Conservation (phyloP, 1,284 basidiomycete species). For the Inonotus hispidus region DNA sequence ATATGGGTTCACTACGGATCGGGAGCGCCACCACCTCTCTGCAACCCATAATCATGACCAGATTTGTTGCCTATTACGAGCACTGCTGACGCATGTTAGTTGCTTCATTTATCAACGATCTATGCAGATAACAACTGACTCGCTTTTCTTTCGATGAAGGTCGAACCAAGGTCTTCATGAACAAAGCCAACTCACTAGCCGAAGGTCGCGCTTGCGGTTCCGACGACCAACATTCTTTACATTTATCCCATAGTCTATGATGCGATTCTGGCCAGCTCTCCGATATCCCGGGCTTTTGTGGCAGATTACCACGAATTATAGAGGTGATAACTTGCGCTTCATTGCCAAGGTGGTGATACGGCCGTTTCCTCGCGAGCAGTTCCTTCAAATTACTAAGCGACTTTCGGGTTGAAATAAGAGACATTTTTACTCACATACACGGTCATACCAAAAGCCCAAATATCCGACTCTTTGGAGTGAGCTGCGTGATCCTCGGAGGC, state of each 20-base stretch:
- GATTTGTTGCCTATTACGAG: too few relatives aligned
- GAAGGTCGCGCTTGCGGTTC: neutral
- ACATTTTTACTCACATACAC: slow-evolving; percentile 2
- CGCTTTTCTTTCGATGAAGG: neutral
- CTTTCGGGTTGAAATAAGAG: too few relatives aligned
- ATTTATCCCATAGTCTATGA: neutral
- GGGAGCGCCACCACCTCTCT: neutral
- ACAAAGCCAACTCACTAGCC: neutral
- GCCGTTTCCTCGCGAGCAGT: neutral
- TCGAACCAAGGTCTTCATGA: neutral
- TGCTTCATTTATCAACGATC: neutral
- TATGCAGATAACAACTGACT: neutral
- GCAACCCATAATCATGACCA: too few relatives aligned
- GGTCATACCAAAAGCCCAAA: slow-evolving; percentile 14
- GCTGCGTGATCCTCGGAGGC: neutral
- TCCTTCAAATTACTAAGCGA: slow-evolving; percentile 3
- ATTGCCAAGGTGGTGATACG: neutral
- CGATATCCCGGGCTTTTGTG: neutral
- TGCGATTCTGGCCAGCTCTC: neutral
- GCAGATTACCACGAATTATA: neutral
- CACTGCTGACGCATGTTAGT: too few relatives aligned
- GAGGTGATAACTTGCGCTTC: neutral
- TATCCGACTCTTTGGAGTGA: slow-evolving; percentile 8
- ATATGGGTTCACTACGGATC: neutral
- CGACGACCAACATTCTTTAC: neutral